A percentile compares a stretch with the other conserved stretches of the same genome.
These are phyloP conservation scores for Trichoderma sp. DNA, from an alignment of 2,329 filamentous ascomycete genomes.

Conservation along the genomic window DNA sequence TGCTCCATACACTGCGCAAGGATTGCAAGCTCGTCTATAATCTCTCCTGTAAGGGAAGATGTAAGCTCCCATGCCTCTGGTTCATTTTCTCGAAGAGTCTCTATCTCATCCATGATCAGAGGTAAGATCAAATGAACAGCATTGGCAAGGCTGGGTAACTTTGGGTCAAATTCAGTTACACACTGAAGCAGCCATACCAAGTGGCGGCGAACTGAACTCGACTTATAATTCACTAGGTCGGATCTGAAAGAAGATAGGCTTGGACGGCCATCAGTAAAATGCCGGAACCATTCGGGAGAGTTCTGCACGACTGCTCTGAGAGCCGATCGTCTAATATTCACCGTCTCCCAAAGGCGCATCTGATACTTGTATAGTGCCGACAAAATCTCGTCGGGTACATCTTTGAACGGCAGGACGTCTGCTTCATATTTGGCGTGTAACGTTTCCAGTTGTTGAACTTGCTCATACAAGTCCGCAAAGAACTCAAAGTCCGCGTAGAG, in stretches of 20 bases:
- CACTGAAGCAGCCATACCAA: conserved; percentile 38
- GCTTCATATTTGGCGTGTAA: conserved; percentile 36
- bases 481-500: conserved; percentile 37
- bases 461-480: conserved; percentile 39
- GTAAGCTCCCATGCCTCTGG: conserved; percentile 36
- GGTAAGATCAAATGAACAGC: conserved; percentile 26
- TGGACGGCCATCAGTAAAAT: not conserved
- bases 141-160: not conserved
- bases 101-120: conserved; percentile 47
- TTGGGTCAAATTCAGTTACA: not conserved
- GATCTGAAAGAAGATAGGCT: not conserved
- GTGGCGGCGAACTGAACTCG: conserved; percentile 14
- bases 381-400: conserved; percentile 36
- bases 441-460: conserved; percentile 27
- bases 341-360: conserved; percentile 30
- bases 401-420: conserved; percentile 31
- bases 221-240: not conserved
- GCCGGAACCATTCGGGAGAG: conserved; percentile 26
- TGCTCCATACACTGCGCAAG: conserved; percentile 44
- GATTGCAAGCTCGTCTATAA: conserved; percentile 47
- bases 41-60: conserved; percentile 34
- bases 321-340: conserved; percentile 32
- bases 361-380: conserved; percentile 41
- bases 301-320: conserved; percentile 33
- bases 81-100: conserved; percentile 42